These are phyloP conservation scores for Dioszegia hungarica DNA, from an alignment of 768 basidiomycete species.

Conservation along the genomic window DNA sequence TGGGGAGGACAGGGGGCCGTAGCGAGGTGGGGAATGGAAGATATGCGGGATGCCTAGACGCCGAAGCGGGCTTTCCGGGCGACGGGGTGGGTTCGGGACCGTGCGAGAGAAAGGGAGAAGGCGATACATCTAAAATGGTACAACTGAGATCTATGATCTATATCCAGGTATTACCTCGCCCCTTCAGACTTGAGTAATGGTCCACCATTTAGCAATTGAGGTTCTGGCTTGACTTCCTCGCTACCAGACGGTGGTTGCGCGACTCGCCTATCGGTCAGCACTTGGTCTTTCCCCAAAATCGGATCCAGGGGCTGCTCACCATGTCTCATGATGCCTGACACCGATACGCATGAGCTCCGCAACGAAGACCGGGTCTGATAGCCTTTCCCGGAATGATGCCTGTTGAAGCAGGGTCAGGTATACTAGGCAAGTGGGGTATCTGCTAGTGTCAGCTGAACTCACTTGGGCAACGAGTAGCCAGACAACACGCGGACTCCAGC, in stretches of 20 bases:
- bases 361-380: constrained; percentile 33
- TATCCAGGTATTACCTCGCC: too few species aligned
- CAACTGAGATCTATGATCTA: background rate
- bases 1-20: constrained; percentile 38
- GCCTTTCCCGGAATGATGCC: constrained; percentile 27
- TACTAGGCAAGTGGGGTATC: constrained; percentile 43
- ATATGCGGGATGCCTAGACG: constrained; percentile 22
- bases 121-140: background rate
- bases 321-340: constrained; percentile 39
- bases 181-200: too few species aligned
- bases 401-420: constrained; percentile 39
- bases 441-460: constrained; percentile 10
- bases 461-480: too few species aligned
- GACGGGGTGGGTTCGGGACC: background rate
- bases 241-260: constrained; percentile 28
- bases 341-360: constrained; percentile 34
- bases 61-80: background rate
- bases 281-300: background rate
- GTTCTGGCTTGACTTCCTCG: too few species aligned
- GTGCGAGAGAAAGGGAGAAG: too few species aligned
- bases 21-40: constrained; percentile 37
- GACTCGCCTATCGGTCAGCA: constrained; percentile 18
- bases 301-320: constrained; percentile 16
- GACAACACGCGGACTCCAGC: too few species aligned
- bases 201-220: too few species aligned